Percentiles rank a stretch among this genome's conserved stretches.
These are phyloP conservation scores for Tetracladium marchalianum DNA, from an alignment of 495 filamentous ascomycete genomes.

Conservation along the genomic window DNA sequence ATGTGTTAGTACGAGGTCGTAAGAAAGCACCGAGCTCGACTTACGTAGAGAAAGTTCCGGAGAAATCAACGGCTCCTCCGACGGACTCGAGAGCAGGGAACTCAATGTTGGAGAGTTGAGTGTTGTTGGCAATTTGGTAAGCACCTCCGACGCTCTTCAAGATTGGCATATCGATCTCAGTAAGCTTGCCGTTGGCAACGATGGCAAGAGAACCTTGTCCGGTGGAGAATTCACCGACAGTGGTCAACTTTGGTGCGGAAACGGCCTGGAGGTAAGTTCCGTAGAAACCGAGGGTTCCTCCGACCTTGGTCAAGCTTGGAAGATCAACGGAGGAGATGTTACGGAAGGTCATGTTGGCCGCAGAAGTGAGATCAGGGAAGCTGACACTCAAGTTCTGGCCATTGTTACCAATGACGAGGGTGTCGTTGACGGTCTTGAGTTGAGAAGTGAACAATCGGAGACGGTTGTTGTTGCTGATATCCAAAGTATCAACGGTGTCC, in stretches of 20 bases:
- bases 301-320: slow-evolving; percentile 68
- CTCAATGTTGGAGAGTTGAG: slow-evolving; percentile 49
- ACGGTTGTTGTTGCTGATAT: slow-evolving; percentile 74
- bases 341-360: slow-evolving; percentile 77
- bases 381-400: slow-evolving; percentile 43
- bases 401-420: slow-evolving; percentile 58
- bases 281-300: slow-evolving; percentile 75
- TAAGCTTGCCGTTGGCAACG: slow-evolving; percentile 63
- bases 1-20: slow-evolving; percentile 11
- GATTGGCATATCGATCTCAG: slow-evolving; percentile 63
- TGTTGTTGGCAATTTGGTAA: slow-evolving; percentile 83
- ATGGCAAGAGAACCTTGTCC: slow-evolving; percentile 40
- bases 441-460: slow-evolving; percentile 61
- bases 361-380: slow-evolving; percentile 70
- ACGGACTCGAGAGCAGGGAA: slow-evolving; percentile 61
- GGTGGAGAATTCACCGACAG: slow-evolving; percentile 50
- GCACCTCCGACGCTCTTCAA: slow-evolving; percentile 65
- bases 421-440: slow-evolving; percentile 55
- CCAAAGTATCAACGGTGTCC: slow-evolving; percentile 44
- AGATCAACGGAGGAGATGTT: slow-evolving; percentile 66
- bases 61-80: slow-evolving; percentile 79
- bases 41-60: slow-evolving; percentile 75
- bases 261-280: slow-evolving; percentile 63
- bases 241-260: slow-evolving; percentile 72
- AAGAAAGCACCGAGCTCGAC: slow-evolving; percentile 26